Conservation (phyloP, 2,329 filamentous ascomycete genomes). For the Fonsecaea multimorphosa region DNA sequence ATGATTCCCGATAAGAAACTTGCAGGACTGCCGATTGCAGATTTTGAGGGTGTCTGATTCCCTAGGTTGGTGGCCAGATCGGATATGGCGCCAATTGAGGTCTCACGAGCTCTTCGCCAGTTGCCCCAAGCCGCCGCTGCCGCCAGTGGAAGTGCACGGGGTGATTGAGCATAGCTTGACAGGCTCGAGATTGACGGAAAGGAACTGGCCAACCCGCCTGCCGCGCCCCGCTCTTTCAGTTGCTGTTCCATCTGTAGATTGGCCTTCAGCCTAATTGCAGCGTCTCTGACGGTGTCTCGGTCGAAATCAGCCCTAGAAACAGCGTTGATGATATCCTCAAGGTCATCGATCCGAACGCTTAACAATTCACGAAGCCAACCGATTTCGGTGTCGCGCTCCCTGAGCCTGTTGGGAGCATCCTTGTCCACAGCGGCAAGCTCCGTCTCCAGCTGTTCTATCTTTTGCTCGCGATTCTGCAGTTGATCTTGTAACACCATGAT, state of each 20-base stretch:
- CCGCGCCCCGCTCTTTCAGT: constrained; percentile 85
- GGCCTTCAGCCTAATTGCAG: constrained; percentile 88
- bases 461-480: constrained; percentile 87
- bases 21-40: constrained; percentile 48
- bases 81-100: constrained; percentile 52
- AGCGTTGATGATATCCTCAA: constrained; percentile 86
- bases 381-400: constrained; percentile 92
- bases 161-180: constrained; percentile 76
- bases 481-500: constrained; percentile 97
- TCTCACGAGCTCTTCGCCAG: constrained; percentile 77
- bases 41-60: constrained; percentile 66
- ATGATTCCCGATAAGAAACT: constrained; percentile 78
- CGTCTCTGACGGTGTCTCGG: constrained; percentile 79
- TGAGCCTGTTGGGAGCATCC: constrained; percentile 79
- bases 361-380: constrained; percentile 93
- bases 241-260: constrained; percentile 98
- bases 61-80: constrained; percentile 41
- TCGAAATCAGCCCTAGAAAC: constrained; percentile 78
- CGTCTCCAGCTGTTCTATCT: constrained; percentile 84
- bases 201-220: constrained; percentile 64
- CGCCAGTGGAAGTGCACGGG: constrained; percentile 77
- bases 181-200: constrained; percentile 79
- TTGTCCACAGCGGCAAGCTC: constrained; percentile 72
- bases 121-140: constrained; percentile 97
- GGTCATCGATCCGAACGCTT: constrained; percentile 84